Base-by-base conservation (phyloP, 805 yeast species). In the Lachancea fermentati region DNA sequence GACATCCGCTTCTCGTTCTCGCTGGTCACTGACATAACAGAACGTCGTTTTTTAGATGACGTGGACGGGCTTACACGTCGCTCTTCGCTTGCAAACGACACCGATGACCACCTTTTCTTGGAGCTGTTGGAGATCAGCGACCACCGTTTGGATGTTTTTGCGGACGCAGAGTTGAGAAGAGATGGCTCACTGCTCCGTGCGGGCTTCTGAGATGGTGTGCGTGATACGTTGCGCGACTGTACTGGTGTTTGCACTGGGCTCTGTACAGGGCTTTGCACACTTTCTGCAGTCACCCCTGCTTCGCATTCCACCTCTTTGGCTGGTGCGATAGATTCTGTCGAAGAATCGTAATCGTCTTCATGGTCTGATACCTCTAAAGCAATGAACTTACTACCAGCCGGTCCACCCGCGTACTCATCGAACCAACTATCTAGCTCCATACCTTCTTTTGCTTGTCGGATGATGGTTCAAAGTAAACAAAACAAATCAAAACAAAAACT, bases 331-430 rank as follows among this genome's bases (percentile, higher is more conserved):
- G 26, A 22, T 19, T 39, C 46, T 8, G 38, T 43, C n/a, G 46
- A 42, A 2, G 51, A 50, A 32, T 44, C 43, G 24, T 48, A 48
- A 34, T 51, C 59, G 34, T 58, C 62, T 13, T 55, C 62, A 19
- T 57, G 40, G 41, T 56, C 63, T 7, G 63, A 55, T 4, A 59
- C 57, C 14, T 52, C 62, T 28, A 60, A 41, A 1, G 65, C 63
- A 30, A 60, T 56, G 34, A 57, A 58, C 38, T 54, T 53, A 31
- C 49, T 51, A 5, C 41, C 40, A 15, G 41, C 13, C 9, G 24
- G 35, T 9, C 47, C 51, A 25, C 45, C 47, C 7, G 45, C 33
- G 24, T 45, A 44, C 25, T 50, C 59, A 25, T 52, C 63, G 34
- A 54, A 55, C 12, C 61, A 54, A 6, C 53, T 43, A 24, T 58